Conservation (phyloP, 2,329 filamentous ascomycete genomes). For the Phyllosticta citribraziliensis region DNA sequence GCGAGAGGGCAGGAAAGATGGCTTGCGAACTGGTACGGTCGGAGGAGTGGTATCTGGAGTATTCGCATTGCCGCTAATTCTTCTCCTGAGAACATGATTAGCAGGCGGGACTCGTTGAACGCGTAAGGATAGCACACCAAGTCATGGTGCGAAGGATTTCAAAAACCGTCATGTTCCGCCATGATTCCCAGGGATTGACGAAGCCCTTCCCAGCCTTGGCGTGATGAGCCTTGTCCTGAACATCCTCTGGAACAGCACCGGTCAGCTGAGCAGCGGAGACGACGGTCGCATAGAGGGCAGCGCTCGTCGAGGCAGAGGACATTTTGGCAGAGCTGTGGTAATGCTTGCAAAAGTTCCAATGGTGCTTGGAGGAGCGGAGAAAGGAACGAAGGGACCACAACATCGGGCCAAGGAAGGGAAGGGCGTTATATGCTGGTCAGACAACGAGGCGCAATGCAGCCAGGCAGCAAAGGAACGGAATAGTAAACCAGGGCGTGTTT, state of each 20-base stretch:
- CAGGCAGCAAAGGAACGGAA: not conserved
- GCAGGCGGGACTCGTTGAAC: not conserved
- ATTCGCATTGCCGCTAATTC: conserved; percentile 41
- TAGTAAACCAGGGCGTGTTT: not conserved
- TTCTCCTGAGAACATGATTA: conserved; percentile 27
- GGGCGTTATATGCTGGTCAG: not conserved
- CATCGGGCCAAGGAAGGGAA: conserved; percentile 13
- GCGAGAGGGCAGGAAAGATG: conserved; percentile 55
- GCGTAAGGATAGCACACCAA: conserved; percentile 20
- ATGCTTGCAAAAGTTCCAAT: not conserved
- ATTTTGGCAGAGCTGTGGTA: conserved; percentile 16
- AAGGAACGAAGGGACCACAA: conserved; percentile 1
- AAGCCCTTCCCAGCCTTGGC: conserved; percentile 44
- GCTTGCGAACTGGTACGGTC: conserved; percentile 56
- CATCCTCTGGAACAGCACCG: conserved; percentile 35
- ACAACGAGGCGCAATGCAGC: not conserved
- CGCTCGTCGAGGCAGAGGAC: conserved; percentile 20
- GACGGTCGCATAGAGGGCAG: conserved; percentile 32
- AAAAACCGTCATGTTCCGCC: conserved; percentile 25
- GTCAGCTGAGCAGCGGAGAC: conserved; percentile 27
- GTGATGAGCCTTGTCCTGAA: conserved; percentile 41
- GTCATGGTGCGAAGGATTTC: conserved; percentile 30
- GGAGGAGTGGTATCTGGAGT: conserved; percentile 54
- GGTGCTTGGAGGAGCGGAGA: not conserved
- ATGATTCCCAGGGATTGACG: conserved; percentile 50